These are phyloP conservation scores for Jaltomata sinuosa DNA, from an alignment of 257 asterid genomes.

Conservation along the genomic window DNA sequence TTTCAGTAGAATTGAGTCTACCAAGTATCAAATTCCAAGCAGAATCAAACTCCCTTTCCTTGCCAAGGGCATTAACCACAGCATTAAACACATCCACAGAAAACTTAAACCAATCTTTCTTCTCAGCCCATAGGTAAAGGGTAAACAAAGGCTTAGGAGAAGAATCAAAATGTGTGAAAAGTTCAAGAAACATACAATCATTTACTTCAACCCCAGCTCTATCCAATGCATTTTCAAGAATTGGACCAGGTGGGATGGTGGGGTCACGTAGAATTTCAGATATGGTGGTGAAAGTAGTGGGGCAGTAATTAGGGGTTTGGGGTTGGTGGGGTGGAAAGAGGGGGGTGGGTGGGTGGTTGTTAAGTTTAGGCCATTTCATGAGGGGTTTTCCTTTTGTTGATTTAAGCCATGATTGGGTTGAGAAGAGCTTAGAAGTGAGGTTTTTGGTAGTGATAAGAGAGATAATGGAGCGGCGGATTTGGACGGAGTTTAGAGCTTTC, in stretches of 20 bases:
- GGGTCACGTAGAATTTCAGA: constrained; percentile 36
- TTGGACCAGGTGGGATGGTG: constrained; percentile 36
- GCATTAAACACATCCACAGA: constrained; percentile 47
- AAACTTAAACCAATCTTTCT: constrained; percentile 35
- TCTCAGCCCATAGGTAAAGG: constrained; percentile 63
- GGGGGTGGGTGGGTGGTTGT: constrained; percentile 6
- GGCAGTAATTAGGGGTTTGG: constrained; percentile 13
- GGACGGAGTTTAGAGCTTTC: background rate
- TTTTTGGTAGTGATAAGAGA: constrained; percentile 5
- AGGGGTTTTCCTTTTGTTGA: constrained; percentile 28
- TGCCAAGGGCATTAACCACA: constrained; percentile 56
- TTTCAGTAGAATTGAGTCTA: constrained; percentile 17
- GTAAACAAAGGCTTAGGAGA: constrained; percentile 54
- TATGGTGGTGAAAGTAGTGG: constrained; percentile 28
- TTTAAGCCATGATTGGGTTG: constrained; percentile 19
- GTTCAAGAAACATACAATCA: constrained; percentile 30
- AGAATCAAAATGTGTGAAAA: constrained; percentile 51
- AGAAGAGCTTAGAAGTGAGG: constrained; percentile 15
- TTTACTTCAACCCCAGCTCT: constrained; percentile 26
- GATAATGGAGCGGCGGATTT: constrained; percentile 24
- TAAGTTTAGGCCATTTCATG: background rate
- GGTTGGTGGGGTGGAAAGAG: constrained; percentile 20
- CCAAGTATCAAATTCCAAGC: constrained; percentile 68
- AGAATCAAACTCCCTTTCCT: constrained; percentile 60
- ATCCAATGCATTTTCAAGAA: constrained; percentile 46